phyloP scores from a whole-genome alignment of 2,329 filamentous ascomycete species.

The Beauveria asiatica region DNA sequence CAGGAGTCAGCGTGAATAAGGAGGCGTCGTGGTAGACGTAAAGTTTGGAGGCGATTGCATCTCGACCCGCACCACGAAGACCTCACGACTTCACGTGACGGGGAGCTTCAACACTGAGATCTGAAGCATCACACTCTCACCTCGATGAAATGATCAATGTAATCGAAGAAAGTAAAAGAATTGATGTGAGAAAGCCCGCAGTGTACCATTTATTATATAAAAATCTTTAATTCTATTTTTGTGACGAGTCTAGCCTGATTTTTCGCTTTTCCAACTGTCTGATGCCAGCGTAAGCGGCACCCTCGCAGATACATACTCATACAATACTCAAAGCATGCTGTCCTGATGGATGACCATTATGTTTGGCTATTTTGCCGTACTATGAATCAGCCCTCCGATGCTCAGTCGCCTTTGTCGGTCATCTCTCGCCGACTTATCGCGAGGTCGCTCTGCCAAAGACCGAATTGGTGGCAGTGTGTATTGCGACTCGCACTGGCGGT shows the following conservation, averaged over 20 bases:
- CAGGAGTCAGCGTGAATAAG: neutral
- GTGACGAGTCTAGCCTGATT: neutral
- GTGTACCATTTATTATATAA: neutral
- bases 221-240: neutral
- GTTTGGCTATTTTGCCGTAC: neutral
- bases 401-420: constrained; percentile 1
- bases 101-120: neutral
- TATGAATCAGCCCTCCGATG: constrained; percentile 11
- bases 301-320: neutral
- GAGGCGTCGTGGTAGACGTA: neutral
- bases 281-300: neutral
- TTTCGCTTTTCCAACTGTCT: neutral
- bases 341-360: neutral
- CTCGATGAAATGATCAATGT: neutral
- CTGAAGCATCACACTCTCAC: neutral
- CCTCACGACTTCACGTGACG: constrained; percentile 11
- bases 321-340: neutral
- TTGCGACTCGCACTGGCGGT: constrained; percentile 22
- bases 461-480: constrained; percentile 44
- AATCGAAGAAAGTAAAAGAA: neutral
- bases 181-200: too few relatives aligned
- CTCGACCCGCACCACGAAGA: constrained; percentile 7
- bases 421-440: neutral
- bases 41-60: neutral
- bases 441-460: constrained; percentile 24